These are phyloP conservation scores for Malus hybrid DNA, from an alignment of 331 rosid genomes.

Conservation along the genomic window DNA sequence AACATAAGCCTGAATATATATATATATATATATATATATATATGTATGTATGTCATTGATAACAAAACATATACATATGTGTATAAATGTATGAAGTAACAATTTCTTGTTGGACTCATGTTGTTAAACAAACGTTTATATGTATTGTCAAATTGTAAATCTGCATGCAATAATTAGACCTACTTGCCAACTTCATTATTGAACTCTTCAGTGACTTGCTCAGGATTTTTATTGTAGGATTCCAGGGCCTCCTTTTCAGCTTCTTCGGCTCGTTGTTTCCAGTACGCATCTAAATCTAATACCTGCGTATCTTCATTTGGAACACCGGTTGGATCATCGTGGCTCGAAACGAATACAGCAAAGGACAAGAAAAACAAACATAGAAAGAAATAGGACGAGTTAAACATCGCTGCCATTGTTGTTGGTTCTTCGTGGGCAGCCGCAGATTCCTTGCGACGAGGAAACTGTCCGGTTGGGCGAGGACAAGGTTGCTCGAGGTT, in stretches of 20 bases:
- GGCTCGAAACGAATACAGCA: conserved; percentile 13
- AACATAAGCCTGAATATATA: conserved; percentile 16
- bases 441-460: neutral
- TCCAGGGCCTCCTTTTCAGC: conserved; percentile 17
- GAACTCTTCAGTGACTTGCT: conserved; percentile 24
- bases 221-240: conserved; percentile 37
- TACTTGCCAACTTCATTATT: conserved; percentile 30
- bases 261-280: conserved; percentile 29
- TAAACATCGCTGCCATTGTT: conserved; percentile 1
- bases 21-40: neutral
- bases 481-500: neutral
- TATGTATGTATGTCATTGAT: neutral
- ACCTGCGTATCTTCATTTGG: neutral
- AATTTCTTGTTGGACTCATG: neutral
- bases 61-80: neutral
- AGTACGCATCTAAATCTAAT: conserved; percentile 32
- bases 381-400: neutral
- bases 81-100: neutral
- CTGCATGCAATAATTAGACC: neutral
- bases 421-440: neutral
- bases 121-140: neutral
- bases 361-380: conserved; percentile 21
- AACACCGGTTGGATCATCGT: neutral
- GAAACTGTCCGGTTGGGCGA: neutral
- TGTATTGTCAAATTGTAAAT: too few species aligned